Evolutionary conservation across 352 stramenopile genomes (phyloP).

Genomic region (Peronospora belbahrii): DNA sequence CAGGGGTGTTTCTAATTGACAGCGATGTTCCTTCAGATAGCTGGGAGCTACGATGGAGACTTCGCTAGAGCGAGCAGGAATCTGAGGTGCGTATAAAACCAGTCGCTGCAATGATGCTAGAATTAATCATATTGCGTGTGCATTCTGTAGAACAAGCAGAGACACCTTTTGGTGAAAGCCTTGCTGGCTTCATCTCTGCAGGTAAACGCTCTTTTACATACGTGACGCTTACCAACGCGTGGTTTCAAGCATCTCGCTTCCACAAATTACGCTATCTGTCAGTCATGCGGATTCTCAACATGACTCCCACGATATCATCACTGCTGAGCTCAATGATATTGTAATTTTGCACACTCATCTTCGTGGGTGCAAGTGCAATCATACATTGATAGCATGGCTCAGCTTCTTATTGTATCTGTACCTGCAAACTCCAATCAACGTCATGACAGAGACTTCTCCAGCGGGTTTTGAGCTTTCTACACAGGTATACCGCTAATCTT

Average conservation of each 20-base stretch:
- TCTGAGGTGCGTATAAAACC: conserved; percentile 30
- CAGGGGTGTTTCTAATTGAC: conserved; percentile 28
- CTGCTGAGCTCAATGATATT: conserved; percentile 41
- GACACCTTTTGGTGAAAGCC: conserved; percentile 52
- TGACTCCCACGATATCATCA: conserved; percentile 51
- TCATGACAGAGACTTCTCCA: too few relatives aligned
- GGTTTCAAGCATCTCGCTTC: conserved; percentile 28
- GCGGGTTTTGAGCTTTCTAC: conserved; percentile 39
- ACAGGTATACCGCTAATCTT: too few relatives aligned
- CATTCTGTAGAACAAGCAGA: conserved; percentile 45
- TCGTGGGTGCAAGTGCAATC: conserved; percentile 49
- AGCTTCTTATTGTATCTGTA: conserved; percentile 63
- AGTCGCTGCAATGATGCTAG: background rate
- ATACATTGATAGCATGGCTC: conserved; percentile 62
- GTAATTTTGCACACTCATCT: conserved; percentile 28
- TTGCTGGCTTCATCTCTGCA: conserved; percentile 68
- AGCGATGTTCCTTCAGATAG: conserved; percentile 42
- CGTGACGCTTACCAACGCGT: too few relatives aligned
- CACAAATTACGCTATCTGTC: conserved; percentile 32
- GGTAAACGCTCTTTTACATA: conserved; percentile 42
- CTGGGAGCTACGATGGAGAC: conserved; percentile 73
- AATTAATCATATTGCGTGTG: conserved; percentile 10
- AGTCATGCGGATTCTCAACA: conserved; percentile 34
- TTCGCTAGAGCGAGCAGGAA: conserved; percentile 48
- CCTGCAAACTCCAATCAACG: too few relatives aligned